A percentile compares a stretch with the other conserved stretches of the same genome.
Conservation (phyloP, 345 rosid genomes). For the Eucalyptus coolabah region DNA sequence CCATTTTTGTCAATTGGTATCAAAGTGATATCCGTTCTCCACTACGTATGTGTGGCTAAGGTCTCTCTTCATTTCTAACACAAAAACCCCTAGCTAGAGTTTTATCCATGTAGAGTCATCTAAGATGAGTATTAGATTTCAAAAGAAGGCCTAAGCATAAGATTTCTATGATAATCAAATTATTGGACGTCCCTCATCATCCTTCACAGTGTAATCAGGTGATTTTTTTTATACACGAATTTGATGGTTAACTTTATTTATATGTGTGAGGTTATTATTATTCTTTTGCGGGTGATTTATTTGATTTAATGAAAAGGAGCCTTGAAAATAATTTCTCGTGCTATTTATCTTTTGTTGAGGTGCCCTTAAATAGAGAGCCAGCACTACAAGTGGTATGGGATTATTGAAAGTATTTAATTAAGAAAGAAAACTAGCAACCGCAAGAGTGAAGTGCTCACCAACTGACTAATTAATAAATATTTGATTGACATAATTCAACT, state of each 20-base stretch:
- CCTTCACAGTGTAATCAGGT: background rate
- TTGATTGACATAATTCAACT: background rate
- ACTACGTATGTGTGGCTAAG: background rate
- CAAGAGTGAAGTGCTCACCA: background rate
- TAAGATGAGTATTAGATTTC: background rate
- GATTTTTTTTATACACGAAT: background rate
- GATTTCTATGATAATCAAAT: background rate
- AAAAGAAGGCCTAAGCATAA: background rate
- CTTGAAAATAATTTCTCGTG: background rate
- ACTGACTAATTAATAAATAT: background rate
- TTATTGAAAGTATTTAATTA: background rate
- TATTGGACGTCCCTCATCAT: background rate
- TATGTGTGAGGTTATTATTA: background rate
- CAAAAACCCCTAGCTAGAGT: background rate
- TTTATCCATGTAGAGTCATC: background rate
- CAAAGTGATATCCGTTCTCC: background rate
- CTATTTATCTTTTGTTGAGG: background rate
- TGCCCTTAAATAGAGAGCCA: background rate
- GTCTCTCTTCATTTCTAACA: background rate
- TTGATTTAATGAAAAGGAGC: background rate
- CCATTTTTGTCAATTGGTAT: background rate
- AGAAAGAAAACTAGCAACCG: background rate
- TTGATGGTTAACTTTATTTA: background rate
- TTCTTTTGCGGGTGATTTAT: background rate
- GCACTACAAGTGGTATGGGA: background rate